These are phyloP conservation scores for Diplodia sapinea DNA, from an alignment of 2,329 filamentous ascomycete genomes.

Conservation along the genomic window DNA sequence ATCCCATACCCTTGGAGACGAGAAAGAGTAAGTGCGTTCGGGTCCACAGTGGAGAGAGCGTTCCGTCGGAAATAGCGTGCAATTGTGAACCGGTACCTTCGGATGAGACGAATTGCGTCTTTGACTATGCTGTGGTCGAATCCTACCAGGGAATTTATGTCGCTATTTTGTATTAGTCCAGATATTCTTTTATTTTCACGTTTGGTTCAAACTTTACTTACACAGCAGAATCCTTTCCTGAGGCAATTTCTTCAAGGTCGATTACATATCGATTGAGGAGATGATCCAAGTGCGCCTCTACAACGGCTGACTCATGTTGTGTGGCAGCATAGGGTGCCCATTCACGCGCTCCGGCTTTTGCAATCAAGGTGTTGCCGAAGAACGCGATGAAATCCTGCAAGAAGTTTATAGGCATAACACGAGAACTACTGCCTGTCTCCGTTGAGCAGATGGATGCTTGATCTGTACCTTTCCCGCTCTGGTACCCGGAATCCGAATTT, in stretches of 20 bases:
- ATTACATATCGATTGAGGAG: neutral
- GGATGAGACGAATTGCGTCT: neutral
- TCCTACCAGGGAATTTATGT: neutral
- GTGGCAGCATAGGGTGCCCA: neutral
- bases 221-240: too few species aligned
- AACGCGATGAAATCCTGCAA: slow-evolving; percentile 34
- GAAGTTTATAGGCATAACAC: slow-evolving; percentile 30
- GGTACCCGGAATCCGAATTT: slow-evolving; percentile 26
- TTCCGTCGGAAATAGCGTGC: neutral
- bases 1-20: neutral
- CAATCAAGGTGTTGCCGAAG: slow-evolving; percentile 27
- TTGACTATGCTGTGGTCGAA: neutral
- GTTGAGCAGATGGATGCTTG: slow-evolving; percentile 33
- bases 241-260: neutral
- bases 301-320: neutral
- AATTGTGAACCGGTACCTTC: neutral
- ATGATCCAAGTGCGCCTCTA: neutral
- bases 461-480: slow-evolving; percentile 31
- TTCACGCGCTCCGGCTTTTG: neutral
- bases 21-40: neutral
- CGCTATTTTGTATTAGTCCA: neutral
- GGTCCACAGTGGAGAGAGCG: neutral
- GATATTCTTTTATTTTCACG: rapidly evolving
- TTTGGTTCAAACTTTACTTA: too few species aligned
- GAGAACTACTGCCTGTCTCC: slow-evolving; percentile 30